Base-by-base conservation (phyloP, 2,329 filamentous ascomycete genomes). In the Fusarium bactridioides region DNA sequence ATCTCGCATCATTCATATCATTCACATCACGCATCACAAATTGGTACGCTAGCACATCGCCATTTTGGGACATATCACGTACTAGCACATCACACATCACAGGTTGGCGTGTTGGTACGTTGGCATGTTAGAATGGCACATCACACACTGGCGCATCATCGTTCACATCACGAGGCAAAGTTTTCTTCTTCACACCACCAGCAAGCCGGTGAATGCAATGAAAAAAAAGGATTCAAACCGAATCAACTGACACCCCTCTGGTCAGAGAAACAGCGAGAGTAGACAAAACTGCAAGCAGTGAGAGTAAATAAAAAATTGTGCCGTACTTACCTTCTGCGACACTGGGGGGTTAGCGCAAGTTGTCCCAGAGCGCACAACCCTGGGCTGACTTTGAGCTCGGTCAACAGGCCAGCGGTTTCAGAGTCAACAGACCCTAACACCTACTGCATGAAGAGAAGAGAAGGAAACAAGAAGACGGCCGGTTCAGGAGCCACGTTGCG, bases 161-260 rank as follows among this genome's bases (percentile, higher is more conserved):
- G 21, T 23, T 55, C 12, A 31, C 38, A 8, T 10, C 11, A n/a
- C n/a, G n/a, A 18, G 18, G n/a, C 11, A 40, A 40, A 10, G 15
- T 27, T 61, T 48, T 48, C 27, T 62, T 62, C 55, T 63, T 63
- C 23, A 18, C 43, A 48, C 35, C 43, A 61, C 27, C 19, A 11
- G 55, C 60, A 48, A 63, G 60, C 55, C 43, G 21, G 13, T 61
- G 35, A 61, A 61, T 63, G 55, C 23, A 61, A 63, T 61, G 23
- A 16, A 61, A 61, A 62, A 37, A 23, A 31, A 21, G n/a, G 21
- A 29, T 33, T 54, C 50, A 38, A 29, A 38, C 33, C 5, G 35
- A 23, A 47, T 61, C 43, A 61, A 44, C 55, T 29, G 48, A 50
- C 47, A 50, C 18, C 25, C 25, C 25, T 21, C 44, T 47, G 4